Evolutionary conservation across 305 asterid species (phyloP).

Genomic region (Rubia balearica): DNA sequence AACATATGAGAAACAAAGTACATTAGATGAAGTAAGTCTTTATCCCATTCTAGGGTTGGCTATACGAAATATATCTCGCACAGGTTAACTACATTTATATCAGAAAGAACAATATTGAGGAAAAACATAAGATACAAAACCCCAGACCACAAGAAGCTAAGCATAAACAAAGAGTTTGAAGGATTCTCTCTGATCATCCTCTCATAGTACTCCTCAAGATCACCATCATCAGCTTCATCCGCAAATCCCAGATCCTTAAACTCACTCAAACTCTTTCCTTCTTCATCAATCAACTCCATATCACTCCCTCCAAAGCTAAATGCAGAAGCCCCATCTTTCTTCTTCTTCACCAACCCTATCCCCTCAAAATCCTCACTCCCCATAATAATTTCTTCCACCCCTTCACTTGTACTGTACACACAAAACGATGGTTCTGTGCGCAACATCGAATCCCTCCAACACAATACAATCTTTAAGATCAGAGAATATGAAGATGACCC

Average conservation of each 20-base stretch:
- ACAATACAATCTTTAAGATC: conserved; percentile 17
- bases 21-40: no score
- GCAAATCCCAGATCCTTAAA: conserved; percentile 31
- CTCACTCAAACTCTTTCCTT: conserved; percentile 18
- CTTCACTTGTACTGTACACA: conserved; percentile 39
- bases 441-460: conserved; percentile 26
- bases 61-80: no score
- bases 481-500: conserved; percentile 17
- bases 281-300: conserved; percentile 46
- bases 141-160: conserved; percentile 53
- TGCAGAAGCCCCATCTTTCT: conserved; percentile 16
- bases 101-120: neutral
- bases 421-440: conserved; percentile 65
- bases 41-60: neutral
- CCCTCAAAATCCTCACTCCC: conserved; percentile 15
- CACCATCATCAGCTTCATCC: conserved; percentile 21
- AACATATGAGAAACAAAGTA: neutral
- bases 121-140: conserved; percentile 9
- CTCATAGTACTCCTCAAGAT: conserved; percentile 30
- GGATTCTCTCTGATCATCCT: conserved; percentile 39
- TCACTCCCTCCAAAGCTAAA: conserved; percentile 47
- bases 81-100: no score
- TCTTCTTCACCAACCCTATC: conserved; percentile 18
- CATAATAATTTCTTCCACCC: conserved; percentile 10
- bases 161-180: conserved; percentile 52